Evolutionary conservation across 1,284 basidiomycete genomes (phyloP).

Genomic region (Neolentinus lepideus): DNA sequence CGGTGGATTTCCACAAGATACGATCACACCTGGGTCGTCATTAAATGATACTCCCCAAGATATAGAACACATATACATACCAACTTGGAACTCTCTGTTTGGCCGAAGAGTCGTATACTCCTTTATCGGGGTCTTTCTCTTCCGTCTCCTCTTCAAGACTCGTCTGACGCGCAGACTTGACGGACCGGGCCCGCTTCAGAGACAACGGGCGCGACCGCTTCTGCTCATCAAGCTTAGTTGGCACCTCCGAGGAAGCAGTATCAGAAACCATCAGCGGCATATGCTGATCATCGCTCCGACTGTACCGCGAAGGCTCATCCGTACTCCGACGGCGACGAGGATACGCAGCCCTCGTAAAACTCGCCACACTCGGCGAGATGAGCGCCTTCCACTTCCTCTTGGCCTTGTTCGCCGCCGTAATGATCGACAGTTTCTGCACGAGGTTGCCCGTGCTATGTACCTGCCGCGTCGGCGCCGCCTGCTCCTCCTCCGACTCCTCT

Average conservation of each 20-base stretch:
- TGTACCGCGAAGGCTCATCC: background rate
- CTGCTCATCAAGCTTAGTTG: background rate
- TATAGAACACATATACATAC: conserved; percentile 28
- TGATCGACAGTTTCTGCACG: conserved; percentile 30
- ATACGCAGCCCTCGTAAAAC: conserved; percentile 9
- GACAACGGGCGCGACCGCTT: background rate
- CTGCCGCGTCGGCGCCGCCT: conserved; percentile 9
- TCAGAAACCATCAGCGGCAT: background rate
- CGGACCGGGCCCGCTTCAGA: background rate
- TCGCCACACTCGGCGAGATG: conserved; percentile 27
- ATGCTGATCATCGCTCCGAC: background rate
- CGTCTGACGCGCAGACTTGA: conserved; percentile 3
- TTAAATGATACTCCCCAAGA: background rate
- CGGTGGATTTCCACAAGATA: conserved; percentile 70
- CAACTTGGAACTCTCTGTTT: conserved; percentile 81
- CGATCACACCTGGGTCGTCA: conserved; percentile 63
- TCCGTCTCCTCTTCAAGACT: conserved; percentile 25
- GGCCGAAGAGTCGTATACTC: conserved; percentile 70
- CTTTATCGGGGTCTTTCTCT: conserved; percentile 40
- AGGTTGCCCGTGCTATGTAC: conserved; percentile 16
- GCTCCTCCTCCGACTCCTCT: conserved; percentile 33
- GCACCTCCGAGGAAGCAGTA: background rate
- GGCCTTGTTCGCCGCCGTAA: conserved; percentile 45
- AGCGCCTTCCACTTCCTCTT: conserved; percentile 53
- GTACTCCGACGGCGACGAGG: background rate